Evolutionary conservation across 1,139 yeast species (phyloP).

Genomic region (Zygoascus sp.): DNA sequence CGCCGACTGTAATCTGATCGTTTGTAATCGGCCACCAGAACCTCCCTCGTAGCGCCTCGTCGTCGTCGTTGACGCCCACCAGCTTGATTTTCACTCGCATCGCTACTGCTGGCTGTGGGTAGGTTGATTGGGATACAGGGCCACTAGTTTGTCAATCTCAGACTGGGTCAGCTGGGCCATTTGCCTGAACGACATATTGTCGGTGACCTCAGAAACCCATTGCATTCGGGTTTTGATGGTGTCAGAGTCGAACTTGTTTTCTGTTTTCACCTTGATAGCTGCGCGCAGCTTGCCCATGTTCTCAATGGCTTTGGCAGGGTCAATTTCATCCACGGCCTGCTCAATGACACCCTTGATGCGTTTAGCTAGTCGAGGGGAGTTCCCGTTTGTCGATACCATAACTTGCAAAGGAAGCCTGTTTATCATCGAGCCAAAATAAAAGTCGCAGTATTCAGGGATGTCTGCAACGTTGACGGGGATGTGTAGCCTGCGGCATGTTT

Average conservation of each 20-base stretch:
- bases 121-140: conserved; percentile 25
- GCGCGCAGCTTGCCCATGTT: conserved; percentile 58
- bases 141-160: conserved; percentile 28
- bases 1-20: conserved; percentile 2
- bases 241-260: conserved; percentile 42
- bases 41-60: background rate
- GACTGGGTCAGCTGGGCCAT: conserved; percentile 45
- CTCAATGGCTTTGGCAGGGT: conserved; percentile 49
- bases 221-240: conserved; percentile 63
- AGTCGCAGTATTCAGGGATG: conserved; percentile 77
- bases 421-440: conserved; percentile 78
- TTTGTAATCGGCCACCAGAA: conserved; percentile 13
- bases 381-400: conserved; percentile 81
- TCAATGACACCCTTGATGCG: conserved; percentile 59
- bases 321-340: conserved; percentile 34
- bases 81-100: conserved; percentile 9
- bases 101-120: background rate
- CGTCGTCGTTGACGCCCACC: conserved; percentile 1
- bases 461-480: conserved; percentile 82
- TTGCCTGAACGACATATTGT: conserved; percentile 51
- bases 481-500: conserved; percentile 47
- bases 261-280: conserved; percentile 45
- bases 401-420: conserved; percentile 74
- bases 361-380: conserved; percentile 70
- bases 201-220: conserved; percentile 68